Evolutionary conservation across 2,329 filamentous ascomycete species (phyloP).

Genomic region (Coniella vitis): DNA sequence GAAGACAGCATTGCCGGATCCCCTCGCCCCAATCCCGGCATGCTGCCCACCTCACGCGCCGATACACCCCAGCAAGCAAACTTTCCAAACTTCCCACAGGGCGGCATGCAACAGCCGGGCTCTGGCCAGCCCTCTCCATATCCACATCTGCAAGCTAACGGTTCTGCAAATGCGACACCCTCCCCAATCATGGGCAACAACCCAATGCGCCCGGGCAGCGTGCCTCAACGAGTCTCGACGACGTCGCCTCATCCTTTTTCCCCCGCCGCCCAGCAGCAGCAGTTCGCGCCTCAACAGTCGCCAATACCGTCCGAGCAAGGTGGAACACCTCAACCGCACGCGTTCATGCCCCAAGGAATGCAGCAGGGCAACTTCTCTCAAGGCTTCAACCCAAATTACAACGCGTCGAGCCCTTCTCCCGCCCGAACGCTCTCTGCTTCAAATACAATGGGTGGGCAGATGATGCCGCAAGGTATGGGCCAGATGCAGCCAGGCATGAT

Average conservation of each 20-base stretch:
- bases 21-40: conserved; percentile 66
- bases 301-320: conserved; percentile 70
- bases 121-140: conserved; percentile 63
- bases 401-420: conserved; percentile 47
- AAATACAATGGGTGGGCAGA: conserved; percentile 41
- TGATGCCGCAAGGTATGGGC: conserved; percentile 47
- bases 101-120: conserved; percentile 54
- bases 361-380: conserved; percentile 46
- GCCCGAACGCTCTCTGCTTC: conserved; percentile 48
- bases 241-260: conserved; percentile 90
- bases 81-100: conserved; percentile 64
- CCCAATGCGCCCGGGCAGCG: conserved; percentile 64
- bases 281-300: conserved; percentile 66
- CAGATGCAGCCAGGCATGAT: conserved; percentile 33
- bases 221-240: conserved; percentile 78
- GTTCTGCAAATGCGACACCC: conserved; percentile 77
- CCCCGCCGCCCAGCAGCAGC: conserved; percentile 55
- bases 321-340: conserved; percentile 66
- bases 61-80: conserved; percentile 81
- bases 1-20: conserved; percentile 83
- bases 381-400: conserved; percentile 51
- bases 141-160: conserved; percentile 74
- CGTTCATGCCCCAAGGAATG: conserved; percentile 49
- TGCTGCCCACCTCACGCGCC: conserved; percentile 76
- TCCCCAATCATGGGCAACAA: conserved; percentile 80